These are phyloP conservation scores for Leucosporidium creatinivorum DNA, from an alignment of 768 basidiomycete species.

Conservation along the genomic window DNA sequence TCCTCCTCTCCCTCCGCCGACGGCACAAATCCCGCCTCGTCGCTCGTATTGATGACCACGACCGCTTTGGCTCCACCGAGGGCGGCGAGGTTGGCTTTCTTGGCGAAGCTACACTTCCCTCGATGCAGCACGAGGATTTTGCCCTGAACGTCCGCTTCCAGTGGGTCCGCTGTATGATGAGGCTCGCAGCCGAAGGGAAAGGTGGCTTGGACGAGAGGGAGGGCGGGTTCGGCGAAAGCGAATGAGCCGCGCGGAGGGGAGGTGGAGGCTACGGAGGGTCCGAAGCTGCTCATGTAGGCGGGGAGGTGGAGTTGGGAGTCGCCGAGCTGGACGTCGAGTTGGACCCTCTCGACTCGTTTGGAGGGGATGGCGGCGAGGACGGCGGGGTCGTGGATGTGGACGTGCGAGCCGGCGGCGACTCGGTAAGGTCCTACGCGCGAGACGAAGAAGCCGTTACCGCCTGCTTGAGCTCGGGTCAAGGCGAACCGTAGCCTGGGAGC, in stretches of 20 bases:
- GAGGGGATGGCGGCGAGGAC: slow-evolving; percentile 22
- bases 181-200: slow-evolving; percentile 26
- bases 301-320: slow-evolving; percentile 2
- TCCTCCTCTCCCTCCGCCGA: slow-evolving; percentile 19
- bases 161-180: neutral
- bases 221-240: slow-evolving; percentile 8
- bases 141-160: neutral
- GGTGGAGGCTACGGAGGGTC: slow-evolving; percentile 7
- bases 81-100: slow-evolving; percentile 67
- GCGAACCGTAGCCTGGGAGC: slow-evolving; percentile 11
- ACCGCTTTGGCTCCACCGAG: slow-evolving; percentile 68
- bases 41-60: slow-evolving; percentile 63
- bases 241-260: neutral
- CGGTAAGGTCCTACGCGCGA: slow-evolving; percentile 20
- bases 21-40: slow-evolving; percentile 39
- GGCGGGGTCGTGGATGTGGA: slow-evolving; percentile 24
- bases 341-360: slow-evolving; percentile 5
- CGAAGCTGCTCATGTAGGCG: slow-evolving; percentile 25
- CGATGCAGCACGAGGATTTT: slow-evolving; percentile 55
- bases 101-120: slow-evolving; percentile 79
- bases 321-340: slow-evolving; percentile 6
- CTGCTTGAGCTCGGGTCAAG: slow-evolving; percentile 11
- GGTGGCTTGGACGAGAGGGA: slow-evolving; percentile 4
- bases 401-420: slow-evolving; percentile 15
- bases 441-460: slow-evolving; percentile 15